A percentile compares a stretch with the other conserved stretches of the same genome.
phyloP scores from a whole-genome alignment of 768 basidiomycete genomes.

The Leccinum arenicola region DNA sequence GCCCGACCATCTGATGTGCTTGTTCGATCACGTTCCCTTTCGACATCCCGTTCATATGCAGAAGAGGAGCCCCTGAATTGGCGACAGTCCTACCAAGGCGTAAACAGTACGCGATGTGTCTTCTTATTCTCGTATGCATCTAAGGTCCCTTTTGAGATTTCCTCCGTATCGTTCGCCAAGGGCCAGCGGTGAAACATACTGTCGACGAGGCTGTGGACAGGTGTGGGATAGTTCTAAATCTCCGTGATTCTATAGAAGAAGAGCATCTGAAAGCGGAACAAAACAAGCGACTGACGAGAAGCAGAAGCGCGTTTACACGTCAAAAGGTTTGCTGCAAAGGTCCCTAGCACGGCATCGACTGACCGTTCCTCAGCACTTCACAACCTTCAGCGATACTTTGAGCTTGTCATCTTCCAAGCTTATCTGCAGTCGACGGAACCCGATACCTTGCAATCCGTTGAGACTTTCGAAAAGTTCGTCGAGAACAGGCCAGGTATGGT shows the following conservation, averaged over 20 bases:
- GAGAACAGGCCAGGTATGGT: constrained; percentile 74
- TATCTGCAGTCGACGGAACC: constrained; percentile 81
- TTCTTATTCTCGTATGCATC: not conserved
- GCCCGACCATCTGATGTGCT: constrained; percentile 31
- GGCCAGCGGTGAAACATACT: constrained; percentile 77
- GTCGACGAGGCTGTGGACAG: constrained; percentile 90
- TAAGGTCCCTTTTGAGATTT: constrained; percentile 49
- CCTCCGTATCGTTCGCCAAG: constrained; percentile 82
- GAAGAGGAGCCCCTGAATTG: constrained; percentile 30
- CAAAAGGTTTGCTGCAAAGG: constrained; percentile 53
- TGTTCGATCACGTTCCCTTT: constrained; percentile 44
- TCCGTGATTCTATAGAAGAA: constrained; percentile 88
- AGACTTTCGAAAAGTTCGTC: constrained; percentile 80
- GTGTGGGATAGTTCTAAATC: constrained; percentile 78
- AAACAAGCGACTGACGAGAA: constrained; percentile 70
- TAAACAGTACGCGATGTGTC: constrained; percentile 68
- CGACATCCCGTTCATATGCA: constrained; percentile 31
- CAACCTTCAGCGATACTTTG: constrained; percentile 81
- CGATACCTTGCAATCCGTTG: constrained; percentile 73
- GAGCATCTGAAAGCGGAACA: constrained; percentile 75
- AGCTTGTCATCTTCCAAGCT: constrained; percentile 85
- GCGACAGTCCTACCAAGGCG: constrained; percentile 77
- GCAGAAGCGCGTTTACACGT: constrained; percentile 60
- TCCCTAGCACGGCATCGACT: not conserved
- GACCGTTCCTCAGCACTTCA: constrained; percentile 54